phyloP scores from a whole-genome alignment of 176 grass and related monocot species.

The Musa acuminata region DNA sequence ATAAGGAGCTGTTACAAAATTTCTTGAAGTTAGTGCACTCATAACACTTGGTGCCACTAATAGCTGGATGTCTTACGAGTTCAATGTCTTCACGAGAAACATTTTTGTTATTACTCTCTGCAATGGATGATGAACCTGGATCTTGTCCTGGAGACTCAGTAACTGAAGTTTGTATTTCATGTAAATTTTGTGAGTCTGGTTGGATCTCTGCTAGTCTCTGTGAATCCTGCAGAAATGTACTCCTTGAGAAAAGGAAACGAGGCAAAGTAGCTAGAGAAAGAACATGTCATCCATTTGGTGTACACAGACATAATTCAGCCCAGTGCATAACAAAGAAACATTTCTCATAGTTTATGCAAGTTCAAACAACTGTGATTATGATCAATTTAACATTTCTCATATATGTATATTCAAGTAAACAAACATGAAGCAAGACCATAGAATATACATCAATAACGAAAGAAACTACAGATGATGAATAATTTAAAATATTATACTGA shows the following conservation, averaged over 20 bases:
- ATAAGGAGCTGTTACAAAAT: too few relatives aligned
- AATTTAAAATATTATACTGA: too few relatives aligned
- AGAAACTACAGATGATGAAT: neutral
- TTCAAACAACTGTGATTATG: neutral
- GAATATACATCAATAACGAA: neutral
- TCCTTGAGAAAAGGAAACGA: too few relatives aligned
- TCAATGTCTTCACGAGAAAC: conserved; percentile 98
- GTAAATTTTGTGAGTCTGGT: conserved; percentile 38
- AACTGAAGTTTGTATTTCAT: conserved; percentile 46
- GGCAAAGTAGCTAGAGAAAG: too few relatives aligned
- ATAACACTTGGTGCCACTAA: too few relatives aligned
- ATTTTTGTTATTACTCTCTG: conserved; percentile 67
- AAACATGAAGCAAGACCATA: neutral
- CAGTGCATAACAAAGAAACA: neutral
- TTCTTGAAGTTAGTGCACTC: too few relatives aligned
- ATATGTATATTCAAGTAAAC: neutral
- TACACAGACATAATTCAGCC: neutral
- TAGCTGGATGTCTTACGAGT: conserved; percentile 44
- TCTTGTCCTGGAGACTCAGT: conserved; percentile 56
- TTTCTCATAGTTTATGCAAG: neutral
- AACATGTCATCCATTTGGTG: too few relatives aligned
- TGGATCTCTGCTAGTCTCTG: conserved; percentile 45
- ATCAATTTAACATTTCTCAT: neutral
- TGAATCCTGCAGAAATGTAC: conserved; percentile 45
- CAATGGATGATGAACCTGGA: conserved; percentile 47